phyloP scores from a whole-genome alignment of 495 filamentous ascomycete species.

The Lophium mytilinum region DNA sequence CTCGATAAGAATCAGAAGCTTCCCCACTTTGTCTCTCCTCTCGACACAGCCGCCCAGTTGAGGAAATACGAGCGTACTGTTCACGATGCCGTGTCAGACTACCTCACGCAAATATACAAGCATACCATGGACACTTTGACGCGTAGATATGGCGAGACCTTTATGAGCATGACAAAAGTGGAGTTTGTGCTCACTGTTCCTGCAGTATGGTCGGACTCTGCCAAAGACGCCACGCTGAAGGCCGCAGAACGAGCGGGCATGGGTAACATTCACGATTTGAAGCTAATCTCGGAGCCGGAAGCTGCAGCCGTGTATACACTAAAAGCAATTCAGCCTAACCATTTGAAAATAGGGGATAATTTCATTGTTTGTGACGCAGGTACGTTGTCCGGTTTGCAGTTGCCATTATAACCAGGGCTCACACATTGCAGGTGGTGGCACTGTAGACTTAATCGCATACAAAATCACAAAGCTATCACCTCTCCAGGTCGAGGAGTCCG shows the following conservation, averaged over 20 bases:
- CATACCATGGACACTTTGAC: slow-evolving; percentile 69
- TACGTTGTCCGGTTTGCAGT: not conserved
- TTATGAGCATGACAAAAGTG: slow-evolving; percentile 35
- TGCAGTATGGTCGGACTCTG: slow-evolving; percentile 44
- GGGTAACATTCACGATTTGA: slow-evolving; percentile 37
- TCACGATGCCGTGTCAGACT: slow-evolving; percentile 40
- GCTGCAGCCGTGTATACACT: slow-evolving; percentile 50
- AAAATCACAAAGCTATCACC: slow-evolving; percentile 33
- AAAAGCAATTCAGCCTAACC: slow-evolving; percentile 34
- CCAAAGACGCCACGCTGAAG: slow-evolving; percentile 39
- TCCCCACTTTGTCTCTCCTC: slow-evolving; percentile 66
- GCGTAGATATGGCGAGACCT: slow-evolving; percentile 40
- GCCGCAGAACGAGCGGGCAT: slow-evolving; percentile 45
- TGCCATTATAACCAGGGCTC: not conserved
- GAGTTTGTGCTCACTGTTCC: slow-evolving; percentile 58
- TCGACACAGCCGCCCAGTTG: slow-evolving; percentile 65
- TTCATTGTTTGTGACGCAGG: slow-evolving; percentile 37
- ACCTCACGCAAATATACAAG: slow-evolving; percentile 51
- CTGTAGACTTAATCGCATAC: slow-evolving; percentile 38
- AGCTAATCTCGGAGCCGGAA: slow-evolving; percentile 54
- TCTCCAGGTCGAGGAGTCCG: slow-evolving; percentile 28
- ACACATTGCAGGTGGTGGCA: slow-evolving; percentile 32
- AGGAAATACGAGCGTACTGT: slow-evolving; percentile 45
- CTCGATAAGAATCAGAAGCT: slow-evolving; percentile 70
- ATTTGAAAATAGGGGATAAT: slow-evolving; percentile 33